Percentiles rank a stretch among this genome's conserved stretches.
phyloP scores from a whole-genome alignment of 805 yeast species.

The Saccharomyces kudriavzevii region DNA sequence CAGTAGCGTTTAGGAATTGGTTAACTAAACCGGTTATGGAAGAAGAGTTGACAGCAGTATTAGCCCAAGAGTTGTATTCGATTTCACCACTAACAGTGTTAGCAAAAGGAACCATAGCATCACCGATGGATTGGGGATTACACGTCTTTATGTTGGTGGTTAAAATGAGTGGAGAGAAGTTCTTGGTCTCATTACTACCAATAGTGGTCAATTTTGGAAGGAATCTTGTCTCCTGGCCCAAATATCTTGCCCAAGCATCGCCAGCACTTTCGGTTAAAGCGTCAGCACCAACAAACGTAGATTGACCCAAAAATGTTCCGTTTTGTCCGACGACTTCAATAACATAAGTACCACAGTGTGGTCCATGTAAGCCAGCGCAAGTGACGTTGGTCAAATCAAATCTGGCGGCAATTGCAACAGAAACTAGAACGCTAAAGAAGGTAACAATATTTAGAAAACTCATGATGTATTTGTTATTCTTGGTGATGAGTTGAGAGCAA shows the following conservation, averaged over 20 bases:
- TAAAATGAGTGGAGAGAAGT: conserved; percentile 9
- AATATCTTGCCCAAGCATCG: conserved; percentile 10
- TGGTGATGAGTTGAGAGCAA: too few species aligned
- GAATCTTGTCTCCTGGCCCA: conserved; percentile 7
- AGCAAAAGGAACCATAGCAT: conserved; percentile 8
- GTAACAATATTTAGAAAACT: neutral
- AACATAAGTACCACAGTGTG: conserved; percentile 12
- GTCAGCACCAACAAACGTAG: conserved; percentile 10
- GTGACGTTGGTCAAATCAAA: conserved; percentile 10
- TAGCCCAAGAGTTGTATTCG: conserved; percentile 9
- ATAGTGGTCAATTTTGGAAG: conserved; percentile 11
- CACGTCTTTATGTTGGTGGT: conserved; percentile 11
- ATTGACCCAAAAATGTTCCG: conserved; percentile 2
- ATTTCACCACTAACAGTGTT: conserved; percentile 11
- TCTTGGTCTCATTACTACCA: conserved; percentile 10
- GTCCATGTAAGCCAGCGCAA: conserved; percentile 9
- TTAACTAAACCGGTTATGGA: conserved; percentile 7
- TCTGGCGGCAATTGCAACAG: conserved; percentile 9
- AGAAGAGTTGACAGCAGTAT: conserved; percentile 5
- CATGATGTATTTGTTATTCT: neutral
- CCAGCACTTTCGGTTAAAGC: conserved; percentile 6
- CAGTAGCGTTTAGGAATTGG: conserved; percentile 10
- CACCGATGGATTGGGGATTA: conserved; percentile 9
- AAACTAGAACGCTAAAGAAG: neutral
- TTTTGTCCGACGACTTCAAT: conserved; percentile 9